Base-by-base conservation (phyloP, 306 rosid genomes). In the Abrus precatorius region DNA sequence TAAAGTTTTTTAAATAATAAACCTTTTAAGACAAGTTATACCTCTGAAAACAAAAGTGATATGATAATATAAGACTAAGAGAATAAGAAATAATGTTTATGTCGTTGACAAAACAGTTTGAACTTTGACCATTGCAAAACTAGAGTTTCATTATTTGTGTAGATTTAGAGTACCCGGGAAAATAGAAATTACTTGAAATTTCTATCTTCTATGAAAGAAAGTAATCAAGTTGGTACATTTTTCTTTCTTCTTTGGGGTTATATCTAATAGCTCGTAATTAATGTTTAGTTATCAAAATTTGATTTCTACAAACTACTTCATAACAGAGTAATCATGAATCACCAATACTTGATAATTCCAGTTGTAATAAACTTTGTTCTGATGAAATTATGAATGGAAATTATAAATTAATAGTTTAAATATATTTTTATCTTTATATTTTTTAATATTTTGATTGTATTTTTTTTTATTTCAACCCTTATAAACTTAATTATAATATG, bases 231-330 rank as follows among this genome's bases (percentile, higher is more conserved):
- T 32, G 68, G 10, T 61, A 2, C 41, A 9, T 10, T 4, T 20
- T 60, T 60, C 32, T 14, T 5, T 20, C 28, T 33, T 57, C 64
- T 60, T 11, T 7, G 3, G 14, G 0, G 40, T 30, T 29, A 10
- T 8, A 60, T 32, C 20, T 60, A 32, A 60, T 30, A 60, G 66
- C n/a, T 60, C 5, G 11, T 9, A 14, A 60, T 11, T 60, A 60
- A 60, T 32, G 40, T 32, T 32, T 32, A 29, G 41, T 60, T 2
- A 5, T 44, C 32, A 61, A 33, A 11, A 5, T 61, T 61, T 33
- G 67, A 61, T 61, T 61, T 43, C 5, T 61, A 61, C 67, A 20
- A 61, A 61, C 67, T 61, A 32, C 66, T 32, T 34, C 27, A 61
- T 59, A 8, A 59, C 12, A 60, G 66, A 20, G 20, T 20, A 20